Evolutionary conservation across 2,329 filamentous ascomycete genomes (phyloP).

Genomic region (Phyllosticta citrichinensis): DNA sequence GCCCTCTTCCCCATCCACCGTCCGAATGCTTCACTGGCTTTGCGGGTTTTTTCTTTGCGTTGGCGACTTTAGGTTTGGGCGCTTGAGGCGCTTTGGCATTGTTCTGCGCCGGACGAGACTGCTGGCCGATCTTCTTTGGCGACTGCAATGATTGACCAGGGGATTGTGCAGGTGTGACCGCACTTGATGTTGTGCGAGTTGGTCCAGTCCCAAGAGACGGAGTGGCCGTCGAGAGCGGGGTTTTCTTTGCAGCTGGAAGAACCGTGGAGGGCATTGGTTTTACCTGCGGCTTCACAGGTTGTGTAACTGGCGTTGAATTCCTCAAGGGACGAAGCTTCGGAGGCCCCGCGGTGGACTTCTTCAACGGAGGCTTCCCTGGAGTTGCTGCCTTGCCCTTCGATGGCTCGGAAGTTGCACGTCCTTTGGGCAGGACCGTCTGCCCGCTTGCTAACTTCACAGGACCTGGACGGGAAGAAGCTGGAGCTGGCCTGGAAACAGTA

Average conservation of each 20-base stretch:
- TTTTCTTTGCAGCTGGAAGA: background rate
- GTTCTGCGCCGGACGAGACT: background rate
- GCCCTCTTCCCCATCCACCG: background rate
- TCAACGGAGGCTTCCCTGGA: background rate
- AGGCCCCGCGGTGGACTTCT: background rate
- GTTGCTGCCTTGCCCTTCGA: background rate
- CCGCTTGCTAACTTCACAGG: constrained; percentile 4
- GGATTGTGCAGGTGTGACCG: background rate
- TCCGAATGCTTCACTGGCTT: background rate
- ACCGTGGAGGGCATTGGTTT: background rate
- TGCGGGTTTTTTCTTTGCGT: background rate
- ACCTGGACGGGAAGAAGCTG: background rate
- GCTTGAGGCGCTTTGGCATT: background rate
- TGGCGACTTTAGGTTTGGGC: background rate
- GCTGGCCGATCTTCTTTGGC: background rate
- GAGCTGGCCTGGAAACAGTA: background rate
- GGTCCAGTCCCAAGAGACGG: background rate
- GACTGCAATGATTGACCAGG: background rate
- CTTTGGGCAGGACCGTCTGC: background rate
- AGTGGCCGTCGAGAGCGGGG: background rate
- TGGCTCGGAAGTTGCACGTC: background rate
- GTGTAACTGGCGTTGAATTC: background rate
- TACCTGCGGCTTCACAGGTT: background rate
- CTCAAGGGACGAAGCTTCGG: background rate
- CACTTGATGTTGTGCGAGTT: background rate